These are phyloP conservation scores for Beauveria scarabaeidicola DNA, from an alignment of 2,329 filamentous ascomycete species.

Conservation along the genomic window DNA sequence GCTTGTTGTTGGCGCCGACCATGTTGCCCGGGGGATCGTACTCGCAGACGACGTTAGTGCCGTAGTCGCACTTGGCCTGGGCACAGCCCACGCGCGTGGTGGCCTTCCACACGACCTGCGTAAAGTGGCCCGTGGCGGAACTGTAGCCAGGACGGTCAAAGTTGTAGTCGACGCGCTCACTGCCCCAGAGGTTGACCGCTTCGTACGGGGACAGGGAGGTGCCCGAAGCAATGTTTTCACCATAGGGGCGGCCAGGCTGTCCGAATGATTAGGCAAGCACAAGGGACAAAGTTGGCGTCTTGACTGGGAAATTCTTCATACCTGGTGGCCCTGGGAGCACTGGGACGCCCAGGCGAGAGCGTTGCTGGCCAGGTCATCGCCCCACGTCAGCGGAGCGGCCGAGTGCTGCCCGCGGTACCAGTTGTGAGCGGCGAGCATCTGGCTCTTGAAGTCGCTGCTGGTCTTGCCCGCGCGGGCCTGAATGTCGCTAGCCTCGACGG, in stretches of 20 bases:
- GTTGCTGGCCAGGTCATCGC: neutral
- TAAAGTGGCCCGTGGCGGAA: slow-evolving; percentile 60
- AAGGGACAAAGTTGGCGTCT: neutral
- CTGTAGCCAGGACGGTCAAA: slow-evolving; percentile 48
- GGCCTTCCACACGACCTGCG: slow-evolving; percentile 62
- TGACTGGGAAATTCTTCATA: neutral
- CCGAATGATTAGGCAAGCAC: neutral
- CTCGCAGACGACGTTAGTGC: slow-evolving; percentile 6
- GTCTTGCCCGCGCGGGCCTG: neutral
- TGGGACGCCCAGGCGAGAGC: neutral
- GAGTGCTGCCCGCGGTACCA: slow-evolving; percentile 10
- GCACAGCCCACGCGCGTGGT: slow-evolving; percentile 52
- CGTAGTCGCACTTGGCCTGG: slow-evolving; percentile 17
- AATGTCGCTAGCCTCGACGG: neutral
- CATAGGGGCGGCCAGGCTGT: neutral
- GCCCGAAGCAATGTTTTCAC: slow-evolving; percentile 11
- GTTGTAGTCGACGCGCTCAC: slow-evolving; percentile 49
- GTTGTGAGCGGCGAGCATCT: slow-evolving; percentile 6
- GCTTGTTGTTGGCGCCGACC: neutral
- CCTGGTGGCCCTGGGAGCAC: slow-evolving; percentile 8
- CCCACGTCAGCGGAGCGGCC: neutral
- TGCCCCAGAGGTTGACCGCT: slow-evolving; percentile 8
- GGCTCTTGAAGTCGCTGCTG: neutral
- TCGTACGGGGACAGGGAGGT: neutral
- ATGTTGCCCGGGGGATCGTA: slow-evolving; percentile 7